A percentile compares a stretch with the other conserved stretches of the same genome.
Evolutionary conservation across 495 filamentous ascomycete species (phyloP).

Genomic region (Penicillium mononematosum): DNA sequence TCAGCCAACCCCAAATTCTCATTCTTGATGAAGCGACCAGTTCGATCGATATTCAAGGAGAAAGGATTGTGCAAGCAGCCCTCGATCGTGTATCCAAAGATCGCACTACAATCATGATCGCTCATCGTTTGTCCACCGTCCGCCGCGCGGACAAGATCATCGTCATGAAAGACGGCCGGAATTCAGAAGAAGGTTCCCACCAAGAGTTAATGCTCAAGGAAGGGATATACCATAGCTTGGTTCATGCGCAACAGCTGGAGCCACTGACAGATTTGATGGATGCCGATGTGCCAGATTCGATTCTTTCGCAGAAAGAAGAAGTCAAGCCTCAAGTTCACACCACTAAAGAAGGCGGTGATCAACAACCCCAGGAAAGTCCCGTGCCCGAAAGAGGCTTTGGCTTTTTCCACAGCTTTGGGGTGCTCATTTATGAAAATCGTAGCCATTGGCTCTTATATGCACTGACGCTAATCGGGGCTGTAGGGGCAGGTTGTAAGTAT

Average conservation of each 20-base stretch:
- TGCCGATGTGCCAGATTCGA: too few relatives aligned
- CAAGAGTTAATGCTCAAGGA: constrained; percentile 37
- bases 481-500: constrained; percentile 20
- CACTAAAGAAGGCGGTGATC: constrained; percentile 41
- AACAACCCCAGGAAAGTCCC: constrained; percentile 23
- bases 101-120: constrained; percentile 49
- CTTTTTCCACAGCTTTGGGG: constrained; percentile 1
- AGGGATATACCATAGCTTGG: constrained; percentile 49
- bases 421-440: constrained; percentile 6
- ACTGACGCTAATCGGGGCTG: constrained; percentile 43
- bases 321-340: too few relatives aligned
- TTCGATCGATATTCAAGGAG: constrained; percentile 49
- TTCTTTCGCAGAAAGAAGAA: too few relatives aligned
- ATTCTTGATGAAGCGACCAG: constrained; percentile 58
- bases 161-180: constrained; percentile 47
- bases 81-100: constrained; percentile 40
- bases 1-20: constrained; percentile 79
- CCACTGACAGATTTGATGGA: too few relatives aligned
- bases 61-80: constrained; percentile 49
- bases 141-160: constrained; percentile 52
- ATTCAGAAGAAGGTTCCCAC: constrained; percentile 53
- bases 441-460: constrained; percentile 40
- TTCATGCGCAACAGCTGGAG: constrained; percentile 31
- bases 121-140: constrained; percentile 59
- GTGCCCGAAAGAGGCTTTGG: background rate